These are phyloP conservation scores for Fragaria iinumae DNA, from an alignment of 306 rosid species.

Conservation along the genomic window DNA sequence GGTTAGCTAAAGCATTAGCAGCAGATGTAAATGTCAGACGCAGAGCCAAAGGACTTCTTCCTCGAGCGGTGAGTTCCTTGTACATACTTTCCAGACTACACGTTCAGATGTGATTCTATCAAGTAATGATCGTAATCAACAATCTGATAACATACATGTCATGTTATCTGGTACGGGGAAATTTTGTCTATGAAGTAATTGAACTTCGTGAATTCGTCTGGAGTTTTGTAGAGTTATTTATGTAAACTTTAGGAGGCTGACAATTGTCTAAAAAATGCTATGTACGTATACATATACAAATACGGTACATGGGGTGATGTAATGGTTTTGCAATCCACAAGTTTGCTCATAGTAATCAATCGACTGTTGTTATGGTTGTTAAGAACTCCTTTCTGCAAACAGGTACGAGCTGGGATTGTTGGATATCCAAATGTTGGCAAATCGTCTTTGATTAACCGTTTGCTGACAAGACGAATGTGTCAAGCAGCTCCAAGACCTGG, in stretches of 20 bases:
- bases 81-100: background rate
- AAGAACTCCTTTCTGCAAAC: slow-evolving; percentile 3
- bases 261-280: background rate
- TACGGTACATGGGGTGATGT: background rate
- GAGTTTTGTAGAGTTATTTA: background rate
- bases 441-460: slow-evolving; percentile 83
- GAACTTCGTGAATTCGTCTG: background rate
- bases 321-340: background rate
- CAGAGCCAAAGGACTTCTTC: slow-evolving; percentile 89
- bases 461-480: slow-evolving; percentile 85
- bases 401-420: slow-evolving; percentile 97
- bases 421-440: slow-evolving; percentile 98
- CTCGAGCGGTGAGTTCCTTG: slow-evolving; percentile 66
- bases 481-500: slow-evolving; percentile 99
- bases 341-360: background rate
- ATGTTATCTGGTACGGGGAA: background rate
- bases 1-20: slow-evolving; percentile 79
- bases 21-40: slow-evolving; percentile 88
- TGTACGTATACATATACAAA: background rate
- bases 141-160: background rate
- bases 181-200: too few species aligned
- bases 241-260: background rate
- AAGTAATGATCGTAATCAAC: too few species aligned
- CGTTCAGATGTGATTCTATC: background rate
- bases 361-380: slow-evolving; percentile 5